A percentile compares a stretch with the other conserved stretches of the same genome.
Evolutionary conservation across 73 alveolate species (phyloP).

Genomic region (Paramecium primaurelia): DNA sequence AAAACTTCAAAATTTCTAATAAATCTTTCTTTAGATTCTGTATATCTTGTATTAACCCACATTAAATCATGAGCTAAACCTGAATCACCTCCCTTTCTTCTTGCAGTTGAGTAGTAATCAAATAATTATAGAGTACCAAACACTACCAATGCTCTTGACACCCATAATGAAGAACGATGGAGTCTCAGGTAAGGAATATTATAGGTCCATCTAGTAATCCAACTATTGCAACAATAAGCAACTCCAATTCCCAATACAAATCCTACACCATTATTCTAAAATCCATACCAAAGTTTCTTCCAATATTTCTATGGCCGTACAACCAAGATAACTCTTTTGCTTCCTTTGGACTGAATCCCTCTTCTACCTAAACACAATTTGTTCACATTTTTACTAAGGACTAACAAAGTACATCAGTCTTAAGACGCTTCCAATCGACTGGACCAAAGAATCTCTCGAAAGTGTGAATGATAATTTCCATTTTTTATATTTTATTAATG

Average conservation of each 20-base stretch:
- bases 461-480: neutral
- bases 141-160: neutral
- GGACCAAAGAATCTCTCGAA: slow-evolving; percentile 42
- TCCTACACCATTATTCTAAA: neutral
- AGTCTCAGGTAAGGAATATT: neutral
- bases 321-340: slow-evolving; percentile 15
- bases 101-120: slow-evolving; percentile 32
- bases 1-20: slow-evolving; percentile 14
- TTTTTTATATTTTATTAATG: neutral
- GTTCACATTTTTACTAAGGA: neutral
- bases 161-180: slow-evolving; percentile 11
- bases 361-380: neutral
- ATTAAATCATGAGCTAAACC: slow-evolving; percentile 12
- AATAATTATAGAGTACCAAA: neutral
- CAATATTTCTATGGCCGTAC: slow-evolving; percentile 26
- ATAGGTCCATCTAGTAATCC: neutral
- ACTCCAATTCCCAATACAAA: neutral
- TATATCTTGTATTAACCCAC: slow-evolving; percentile 35
- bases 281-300: slow-evolving; percentile 15
- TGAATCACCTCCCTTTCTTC: slow-evolving; percentile 45
- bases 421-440: neutral
- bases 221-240: neutral
- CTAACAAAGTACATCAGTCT: neutral
- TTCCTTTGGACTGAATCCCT: slow-evolving; percentile 35
- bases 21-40: slow-evolving; percentile 36